Conservation (phyloP, 2,329 filamentous ascomycete species). For the Fusarium tanahbumbuense region DNA sequence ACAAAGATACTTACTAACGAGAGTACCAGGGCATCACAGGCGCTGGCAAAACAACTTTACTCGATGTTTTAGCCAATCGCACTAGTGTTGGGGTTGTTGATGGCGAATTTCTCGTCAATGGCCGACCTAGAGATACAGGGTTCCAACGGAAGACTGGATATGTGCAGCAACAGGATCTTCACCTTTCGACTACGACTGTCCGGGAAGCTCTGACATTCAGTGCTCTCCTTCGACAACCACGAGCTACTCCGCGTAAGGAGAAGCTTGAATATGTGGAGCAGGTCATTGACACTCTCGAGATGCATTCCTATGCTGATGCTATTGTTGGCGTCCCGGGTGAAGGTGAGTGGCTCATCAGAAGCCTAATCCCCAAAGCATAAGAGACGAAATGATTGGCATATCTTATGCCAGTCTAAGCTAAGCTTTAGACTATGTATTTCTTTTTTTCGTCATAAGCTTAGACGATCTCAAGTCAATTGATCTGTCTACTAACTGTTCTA, state of each 20-base stretch:
- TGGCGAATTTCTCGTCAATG: conserved; percentile 77
- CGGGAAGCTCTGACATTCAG: conserved; percentile 86
- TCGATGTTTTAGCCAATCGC: conserved; percentile 84
- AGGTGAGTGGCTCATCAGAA: conserved; percentile 27
- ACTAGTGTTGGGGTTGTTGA: conserved; percentile 86
- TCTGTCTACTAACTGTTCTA: background rate
- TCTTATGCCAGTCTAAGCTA: too few species aligned
- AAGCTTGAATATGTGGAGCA: conserved; percentile 47
- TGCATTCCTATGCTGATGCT: conserved; percentile 74
- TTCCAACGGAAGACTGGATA: conserved; percentile 92
- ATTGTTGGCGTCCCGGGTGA: conserved; percentile 66
- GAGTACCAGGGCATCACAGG: conserved; percentile 68
- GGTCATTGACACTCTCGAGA: conserved; percentile 49
- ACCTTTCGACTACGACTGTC: conserved; percentile 82
- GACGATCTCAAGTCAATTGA: too few species aligned
- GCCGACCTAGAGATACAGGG: conserved; percentile 73
- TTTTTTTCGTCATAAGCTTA: too few species aligned
- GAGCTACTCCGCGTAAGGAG: conserved; percentile 71
- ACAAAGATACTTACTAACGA: background rate
- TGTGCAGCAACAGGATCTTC: conserved; percentile 89
- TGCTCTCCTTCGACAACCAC: conserved; percentile 83
- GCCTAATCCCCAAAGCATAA: too few species aligned
- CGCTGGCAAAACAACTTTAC: conserved; percentile 86
- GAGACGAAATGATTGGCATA: too few species aligned
- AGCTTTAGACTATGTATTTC: too few species aligned